Conservation (phyloP, 306 rosid genomes). For the Abrus precatorius region DNA sequence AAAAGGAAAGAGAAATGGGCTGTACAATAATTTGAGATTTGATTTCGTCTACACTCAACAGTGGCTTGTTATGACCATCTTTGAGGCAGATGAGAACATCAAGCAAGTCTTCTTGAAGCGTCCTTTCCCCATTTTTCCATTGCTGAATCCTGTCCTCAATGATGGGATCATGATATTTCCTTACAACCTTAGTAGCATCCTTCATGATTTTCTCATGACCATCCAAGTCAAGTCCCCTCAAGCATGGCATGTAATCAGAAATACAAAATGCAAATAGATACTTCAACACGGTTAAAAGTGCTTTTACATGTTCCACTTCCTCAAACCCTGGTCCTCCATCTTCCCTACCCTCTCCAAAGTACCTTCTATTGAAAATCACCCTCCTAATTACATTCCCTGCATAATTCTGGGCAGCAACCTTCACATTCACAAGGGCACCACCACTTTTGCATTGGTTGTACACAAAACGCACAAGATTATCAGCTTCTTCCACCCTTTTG, state of each 20-base stretch:
- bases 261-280: slow-evolving; percentile 35
- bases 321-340: slow-evolving; percentile 19
- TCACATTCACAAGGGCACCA: neutral
- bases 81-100: slow-evolving; percentile 48
- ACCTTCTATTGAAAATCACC: slow-evolving; percentile 35
- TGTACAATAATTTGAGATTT: neutral
- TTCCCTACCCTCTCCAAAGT: neutral
- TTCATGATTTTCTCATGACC: slow-evolving; percentile 28
- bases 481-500: slow-evolving; percentile 49
- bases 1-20: neutral
- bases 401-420: slow-evolving; percentile 39
- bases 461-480: slow-evolving; percentile 2
- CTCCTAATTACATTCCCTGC: slow-evolving; percentile 38
- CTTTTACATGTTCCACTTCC: slow-evolving; percentile 45
- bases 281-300: neutral
- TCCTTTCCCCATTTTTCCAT: slow-evolving; percentile 43
- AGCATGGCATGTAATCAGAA: slow-evolving; percentile 42
- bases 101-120: slow-evolving; percentile 43
- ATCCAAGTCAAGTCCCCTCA: slow-evolving; percentile 2
- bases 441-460: neutral
- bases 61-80: slow-evolving; percentile 6
- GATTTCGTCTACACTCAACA: slow-evolving; percentile 25
- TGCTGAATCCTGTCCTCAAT: neutral
- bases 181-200: neutral
- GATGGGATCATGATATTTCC: slow-evolving; percentile 19